A percentile compares a stretch with the other conserved stretches of the same genome.
Evolutionary conservation across 2,329 filamentous ascomycete species (phyloP).

Genomic region (Endothia cerciana): DNA sequence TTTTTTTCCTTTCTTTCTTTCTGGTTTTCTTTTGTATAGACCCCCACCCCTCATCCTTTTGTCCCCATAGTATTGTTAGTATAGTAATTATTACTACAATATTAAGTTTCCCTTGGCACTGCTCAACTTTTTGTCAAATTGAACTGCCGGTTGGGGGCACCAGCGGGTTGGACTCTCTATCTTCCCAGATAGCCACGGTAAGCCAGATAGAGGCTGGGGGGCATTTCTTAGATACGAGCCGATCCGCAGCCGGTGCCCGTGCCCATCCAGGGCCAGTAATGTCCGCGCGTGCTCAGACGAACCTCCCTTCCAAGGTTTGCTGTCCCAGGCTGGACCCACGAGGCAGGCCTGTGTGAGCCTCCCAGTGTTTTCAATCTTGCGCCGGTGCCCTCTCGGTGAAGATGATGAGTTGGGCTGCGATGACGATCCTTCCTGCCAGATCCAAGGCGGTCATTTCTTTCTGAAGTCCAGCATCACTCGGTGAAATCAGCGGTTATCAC

Average conservation of each 20-base stretch:
- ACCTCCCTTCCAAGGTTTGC: neutral
- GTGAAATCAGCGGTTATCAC: no score
- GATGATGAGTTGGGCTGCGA: neutral
- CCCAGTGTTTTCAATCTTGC: neutral
- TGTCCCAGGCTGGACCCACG: neutral
- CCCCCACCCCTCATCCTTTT: no score
- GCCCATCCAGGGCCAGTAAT: conserved; percentile 4
- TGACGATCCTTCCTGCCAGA: neutral
- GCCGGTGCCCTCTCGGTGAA: neutral
- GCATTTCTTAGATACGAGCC: conserved; percentile 2
- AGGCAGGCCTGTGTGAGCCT: neutral
- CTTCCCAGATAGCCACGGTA: neutral
- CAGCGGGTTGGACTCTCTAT: neutral
- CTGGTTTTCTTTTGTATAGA: no score
- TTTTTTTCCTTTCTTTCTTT: no score
- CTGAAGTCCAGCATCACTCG: no score
- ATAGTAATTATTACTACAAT: no score
- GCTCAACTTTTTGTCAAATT: no score
- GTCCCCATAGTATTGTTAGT: neutral
- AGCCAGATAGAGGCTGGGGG: neutral
- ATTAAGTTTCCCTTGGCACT: no score
- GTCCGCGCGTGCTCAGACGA: conserved; percentile 1
- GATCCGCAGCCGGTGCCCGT: neutral
- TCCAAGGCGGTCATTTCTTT: neutral
- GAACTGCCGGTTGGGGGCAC: no score